These are phyloP conservation scores for Kandelia obovata DNA, from an alignment of 345 rosid species.

Conservation along the genomic window DNA sequence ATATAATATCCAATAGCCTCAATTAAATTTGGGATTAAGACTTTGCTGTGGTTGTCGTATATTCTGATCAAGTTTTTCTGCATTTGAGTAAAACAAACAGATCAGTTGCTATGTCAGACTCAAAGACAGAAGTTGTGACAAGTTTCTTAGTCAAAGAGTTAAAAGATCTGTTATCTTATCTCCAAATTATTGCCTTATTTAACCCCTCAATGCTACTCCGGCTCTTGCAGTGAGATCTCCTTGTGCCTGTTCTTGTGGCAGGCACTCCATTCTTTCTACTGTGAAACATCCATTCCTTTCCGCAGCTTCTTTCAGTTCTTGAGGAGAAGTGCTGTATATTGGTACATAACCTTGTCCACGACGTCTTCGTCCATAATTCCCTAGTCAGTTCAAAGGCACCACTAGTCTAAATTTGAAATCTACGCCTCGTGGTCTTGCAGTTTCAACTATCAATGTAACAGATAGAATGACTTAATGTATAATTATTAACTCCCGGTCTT, in stretches of 20 bases:
- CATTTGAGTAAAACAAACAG: background rate
- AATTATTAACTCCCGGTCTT: background rate
- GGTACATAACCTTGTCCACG: conserved; percentile 11
- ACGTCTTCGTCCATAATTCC: conserved; percentile 2
- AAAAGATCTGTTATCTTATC: conserved; percentile 2
- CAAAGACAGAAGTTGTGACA: background rate
- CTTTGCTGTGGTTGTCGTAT: too few species aligned
- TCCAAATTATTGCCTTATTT: conserved; percentile 4
- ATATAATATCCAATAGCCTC: too few species aligned
- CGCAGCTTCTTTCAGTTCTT: background rate
- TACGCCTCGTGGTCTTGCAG: too few species aligned
- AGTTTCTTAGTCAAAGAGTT: background rate
- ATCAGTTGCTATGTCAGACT: background rate
- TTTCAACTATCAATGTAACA: too few species aligned
- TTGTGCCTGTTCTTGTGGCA: background rate
- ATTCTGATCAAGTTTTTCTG: background rate
- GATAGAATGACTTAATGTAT: too few species aligned
- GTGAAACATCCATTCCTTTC: conserved; percentile 7
- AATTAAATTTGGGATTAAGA: too few species aligned
- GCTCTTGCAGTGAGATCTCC: background rate
- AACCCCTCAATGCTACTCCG: background rate
- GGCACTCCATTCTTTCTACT: background rate
- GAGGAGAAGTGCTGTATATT: conserved; percentile 1
- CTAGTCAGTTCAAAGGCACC: background rate
- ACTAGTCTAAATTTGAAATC: too few species aligned